Evolutionary conservation across 2,329 filamentous ascomycete species (phyloP), one percentile per base, ranked within the genome.

Genomic region (Plenodomus tracheiphilus): DNA sequence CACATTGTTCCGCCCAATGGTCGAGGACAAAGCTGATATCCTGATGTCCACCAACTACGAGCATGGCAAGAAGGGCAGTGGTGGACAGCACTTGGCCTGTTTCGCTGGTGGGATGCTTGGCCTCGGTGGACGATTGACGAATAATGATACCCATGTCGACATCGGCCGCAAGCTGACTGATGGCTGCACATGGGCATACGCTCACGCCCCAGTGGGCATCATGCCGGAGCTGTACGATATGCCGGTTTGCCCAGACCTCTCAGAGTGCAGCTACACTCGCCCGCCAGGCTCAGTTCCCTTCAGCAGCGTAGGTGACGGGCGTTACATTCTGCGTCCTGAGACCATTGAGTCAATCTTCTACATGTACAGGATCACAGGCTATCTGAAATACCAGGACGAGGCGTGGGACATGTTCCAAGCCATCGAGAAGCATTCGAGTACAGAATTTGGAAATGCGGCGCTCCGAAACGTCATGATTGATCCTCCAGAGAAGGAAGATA

Each of bases 101-200:
- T 85, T 82, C 60, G 74, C 79, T 4, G 83, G 83, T 9, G 83
- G 82, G 37, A 85, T 85, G 82, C 79, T 84, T 50, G 82, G 78
- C 1, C 69, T 85, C 1, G 83, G 82, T 19, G 78, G 81, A 36
- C 80, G 78, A 55, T 64, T 85, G 2, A 84, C 84, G 63, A 70
- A 77, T 7, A 73, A 80, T 13, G 69, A 75, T 1, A 71, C 70
- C 9, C 81, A 85, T 58, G 67, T 85, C 54, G 72, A 77, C 2
- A 75, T 84, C 40, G 83, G 81, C 16, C 72, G 75, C 41, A 80
- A 82, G 57, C 69, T 85, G 40, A 81, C 81, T 0, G 78, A 85
- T 45, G 81, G 79, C 10, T 86, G 83, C 62, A 77, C 83, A 21
- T 86, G 81, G 81, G 77, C 82, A 2, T 85, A 85, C 64, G 75